Evolutionary conservation across 352 stramenopile genomes (phyloP).

Genomic region (Peronospora belbahrii): DNA sequence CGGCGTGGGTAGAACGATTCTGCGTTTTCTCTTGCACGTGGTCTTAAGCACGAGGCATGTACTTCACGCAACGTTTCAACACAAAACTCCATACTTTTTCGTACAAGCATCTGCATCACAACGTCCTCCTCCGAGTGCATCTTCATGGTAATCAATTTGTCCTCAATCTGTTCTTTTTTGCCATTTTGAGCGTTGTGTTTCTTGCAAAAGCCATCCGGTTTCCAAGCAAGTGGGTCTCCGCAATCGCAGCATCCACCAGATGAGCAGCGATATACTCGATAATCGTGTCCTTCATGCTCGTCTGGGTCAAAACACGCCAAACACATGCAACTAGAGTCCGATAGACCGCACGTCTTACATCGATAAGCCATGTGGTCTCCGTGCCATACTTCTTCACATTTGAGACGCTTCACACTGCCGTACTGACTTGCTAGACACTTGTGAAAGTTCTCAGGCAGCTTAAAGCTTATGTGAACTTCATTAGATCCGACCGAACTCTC

Average conservation of each 20-base stretch:
- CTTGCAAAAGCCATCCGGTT: conserved; percentile 70
- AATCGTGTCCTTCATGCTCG: conserved; percentile 77
- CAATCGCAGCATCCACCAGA: conserved; percentile 80
- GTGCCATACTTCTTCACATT: conserved; percentile 85
- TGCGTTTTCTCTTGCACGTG: conserved; percentile 19
- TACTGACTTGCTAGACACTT: conserved; percentile 43
- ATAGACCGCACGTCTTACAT: conserved; percentile 71
- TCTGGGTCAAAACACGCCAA: conserved; percentile 70
- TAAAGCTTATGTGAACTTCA: conserved; percentile 16
- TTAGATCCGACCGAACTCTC: conserved; percentile 10
- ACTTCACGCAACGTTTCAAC: conserved; percentile 54
- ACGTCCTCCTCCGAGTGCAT: conserved; percentile 36
- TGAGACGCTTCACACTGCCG: conserved; percentile 59
- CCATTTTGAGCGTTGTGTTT: conserved; percentile 30
- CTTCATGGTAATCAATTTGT: conserved; percentile 8
- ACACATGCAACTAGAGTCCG: conserved; percentile 86
- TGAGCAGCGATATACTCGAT: conserved; percentile 71
- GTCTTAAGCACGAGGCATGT: conserved; percentile 38
- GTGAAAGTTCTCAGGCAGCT: conserved; percentile 33
- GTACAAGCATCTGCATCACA: conserved; percentile 38
- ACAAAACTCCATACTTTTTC: conserved; percentile 42
- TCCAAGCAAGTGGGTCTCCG: conserved; percentile 72
- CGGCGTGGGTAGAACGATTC: conserved; percentile 30
- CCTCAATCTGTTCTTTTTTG: not conserved
- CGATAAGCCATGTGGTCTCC: conserved; percentile 84